Evolutionary conservation across 2,329 filamentous ascomycete genomes (phyloP).

Genomic region (Fusarium sp.): DNA sequence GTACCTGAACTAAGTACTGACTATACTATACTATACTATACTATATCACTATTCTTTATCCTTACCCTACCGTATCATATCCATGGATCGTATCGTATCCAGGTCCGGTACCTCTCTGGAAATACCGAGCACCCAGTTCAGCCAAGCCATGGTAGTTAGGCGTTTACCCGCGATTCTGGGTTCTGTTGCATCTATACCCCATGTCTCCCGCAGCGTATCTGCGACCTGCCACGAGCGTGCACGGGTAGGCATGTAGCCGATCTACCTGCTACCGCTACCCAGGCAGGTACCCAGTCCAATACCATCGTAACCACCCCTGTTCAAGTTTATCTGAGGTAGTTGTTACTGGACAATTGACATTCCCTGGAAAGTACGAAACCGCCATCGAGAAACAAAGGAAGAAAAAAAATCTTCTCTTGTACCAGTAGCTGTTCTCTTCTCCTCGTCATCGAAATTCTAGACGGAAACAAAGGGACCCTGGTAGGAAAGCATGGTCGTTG

Average conservation of each 20-base stretch:
- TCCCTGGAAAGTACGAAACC: background rate
- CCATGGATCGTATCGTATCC: background rate
- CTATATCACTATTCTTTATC: background rate
- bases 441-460: background rate
- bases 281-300: constrained; percentile 1
- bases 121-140: constrained; percentile 6
- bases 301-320: constrained; percentile 14
- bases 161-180: constrained; percentile 21
- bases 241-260: constrained; percentile 27
- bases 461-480: background rate
- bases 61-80: background rate
- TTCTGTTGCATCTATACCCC: background rate
- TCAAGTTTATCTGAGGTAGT: constrained; percentile 15
- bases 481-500: background rate
- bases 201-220: constrained; percentile 25
- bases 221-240: constrained; percentile 15
- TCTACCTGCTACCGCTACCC: constrained; percentile 10
- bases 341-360: background rate
- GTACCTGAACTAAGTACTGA: background rate
- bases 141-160: constrained; percentile 5
- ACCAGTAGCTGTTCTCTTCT: background rate
- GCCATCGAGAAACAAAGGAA: constrained; percentile 1
- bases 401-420: background rate
- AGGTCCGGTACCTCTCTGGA: background rate
- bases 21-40: background rate